Conservation (phyloP, 2,329 filamentous ascomycete species). For the Curvularia verruculosa region DNA sequence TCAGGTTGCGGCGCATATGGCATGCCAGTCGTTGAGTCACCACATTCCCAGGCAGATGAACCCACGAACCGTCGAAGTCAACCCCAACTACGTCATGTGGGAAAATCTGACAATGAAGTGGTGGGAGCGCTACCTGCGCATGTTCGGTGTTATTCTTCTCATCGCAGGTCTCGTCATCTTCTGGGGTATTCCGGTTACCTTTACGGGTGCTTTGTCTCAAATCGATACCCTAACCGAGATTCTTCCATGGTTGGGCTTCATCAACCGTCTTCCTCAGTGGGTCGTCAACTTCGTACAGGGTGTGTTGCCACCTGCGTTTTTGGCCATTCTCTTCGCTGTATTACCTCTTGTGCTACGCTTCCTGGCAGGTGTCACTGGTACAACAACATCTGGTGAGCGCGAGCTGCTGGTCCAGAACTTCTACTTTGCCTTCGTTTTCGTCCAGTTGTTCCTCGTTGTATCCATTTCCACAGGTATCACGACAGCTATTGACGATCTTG, state of each 20-base stretch:
- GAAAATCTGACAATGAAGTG: constrained; percentile 95
- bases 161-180: constrained; percentile 80
- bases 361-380: constrained; percentile 75
- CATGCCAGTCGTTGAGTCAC: constrained; percentile 88
- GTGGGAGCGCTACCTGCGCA: constrained; percentile 87
- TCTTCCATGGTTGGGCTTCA: constrained; percentile 72
- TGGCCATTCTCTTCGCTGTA: constrained; percentile 78
- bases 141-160: constrained; percentile 66
- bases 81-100: constrained; percentile 91
- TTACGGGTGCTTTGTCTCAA: constrained; percentile 82
- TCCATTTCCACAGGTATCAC: constrained; percentile 80
- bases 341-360: constrained; percentile 80
- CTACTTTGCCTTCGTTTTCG: constrained; percentile 93
- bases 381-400: constrained; percentile 79
- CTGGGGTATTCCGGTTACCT: constrained; percentile 90
- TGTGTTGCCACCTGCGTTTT: constrained; percentile 79
- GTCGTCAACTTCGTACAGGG: constrained; percentile 77
- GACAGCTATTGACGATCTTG: constrained; percentile 67
- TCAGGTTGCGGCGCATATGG: constrained; percentile 97
- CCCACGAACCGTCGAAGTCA: constrained; percentile 89
- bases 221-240: constrained; percentile 70
- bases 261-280: constrained; percentile 65
- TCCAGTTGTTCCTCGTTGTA: constrained; percentile 92
- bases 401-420: constrained; percentile 87
- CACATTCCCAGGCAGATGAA: constrained; percentile 94